Base-by-base conservation (phyloP, 495 filamentous ascomycete species). In the Aspergillus taichungensis region DNA sequence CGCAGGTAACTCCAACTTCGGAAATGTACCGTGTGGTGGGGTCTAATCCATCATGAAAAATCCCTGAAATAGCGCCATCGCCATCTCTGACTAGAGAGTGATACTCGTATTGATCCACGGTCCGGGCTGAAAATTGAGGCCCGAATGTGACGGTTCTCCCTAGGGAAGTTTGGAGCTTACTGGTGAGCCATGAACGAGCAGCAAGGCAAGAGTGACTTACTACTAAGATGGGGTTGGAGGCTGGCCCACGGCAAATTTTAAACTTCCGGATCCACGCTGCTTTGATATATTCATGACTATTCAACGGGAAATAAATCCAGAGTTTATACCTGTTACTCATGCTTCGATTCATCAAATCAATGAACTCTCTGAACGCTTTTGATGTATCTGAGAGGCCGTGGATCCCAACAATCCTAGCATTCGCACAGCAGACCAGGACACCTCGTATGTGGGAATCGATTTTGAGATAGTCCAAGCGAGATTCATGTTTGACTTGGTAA, bases 231-330 rank as follows among this genome's bases (percentile, higher is more conserved):
- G 43, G 39, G 8, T 34, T 24, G 6, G 31, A 14, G 27, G 34
- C 36, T 27, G 3, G 11, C 10, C 40, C 34, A 40, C 8, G 27
- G 12, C 37, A 39, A n/a, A 24, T 24, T n/a, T 6, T 45, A 2
- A 30, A 39, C 24, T 39, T 43, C 34, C 45, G 42, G 10, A 46
- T 30, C 51, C 51, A 53, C 10, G 37, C 51, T 30, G 30, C 51
- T 42, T 37, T 28, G 7, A 49, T 37, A 13, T 18, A 29, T 31
- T 45, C 46, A 18, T 34, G n/a, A 3, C 7, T 6, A 38, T 46
- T 49, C 1, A 53, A 13, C 0, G 45, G 45, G 32, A 49, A 53
- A 11, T 42, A 53, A n/a, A 49, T 35, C 45, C 42, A 53, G 29
- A 13, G 14, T 6, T 29, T 49, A 14, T 30, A 10, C 7, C 11